Conservation (phyloP, 768 basidiomycete species). For the Tylopilus cervinicoccineus region DNA sequence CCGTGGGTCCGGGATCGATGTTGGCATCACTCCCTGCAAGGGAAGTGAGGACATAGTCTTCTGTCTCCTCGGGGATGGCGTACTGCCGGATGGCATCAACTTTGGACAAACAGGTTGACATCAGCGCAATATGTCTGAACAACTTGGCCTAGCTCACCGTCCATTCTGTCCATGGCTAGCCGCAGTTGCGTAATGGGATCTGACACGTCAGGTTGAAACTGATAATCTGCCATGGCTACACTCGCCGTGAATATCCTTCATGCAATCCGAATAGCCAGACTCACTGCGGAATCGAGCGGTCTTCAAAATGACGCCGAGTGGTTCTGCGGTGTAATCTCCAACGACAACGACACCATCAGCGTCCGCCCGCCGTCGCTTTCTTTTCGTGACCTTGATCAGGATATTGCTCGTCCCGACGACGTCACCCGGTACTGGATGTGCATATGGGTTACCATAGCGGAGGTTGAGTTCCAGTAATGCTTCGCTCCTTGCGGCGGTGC, state of each 20-base stretch:
- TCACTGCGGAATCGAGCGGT: constrained; percentile 88
- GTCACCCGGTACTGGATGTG: constrained; percentile 83
- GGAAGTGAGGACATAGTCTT: constrained; percentile 49
- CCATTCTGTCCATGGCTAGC: constrained; percentile 70
- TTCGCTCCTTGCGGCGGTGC: constrained; percentile 57
- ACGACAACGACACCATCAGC: constrained; percentile 35
- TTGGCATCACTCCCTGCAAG: constrained; percentile 34
- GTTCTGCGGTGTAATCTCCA: constrained; percentile 73
- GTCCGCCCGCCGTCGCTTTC: constrained; percentile 48
- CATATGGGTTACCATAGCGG: constrained; percentile 68
- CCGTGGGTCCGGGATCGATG: constrained; percentile 47
- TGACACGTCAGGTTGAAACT: constrained; percentile 70
- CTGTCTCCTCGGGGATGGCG: constrained; percentile 60
- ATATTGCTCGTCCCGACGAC: constrained; percentile 74
- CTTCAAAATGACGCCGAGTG: constrained; percentile 72
- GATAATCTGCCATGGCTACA: constrained; percentile 90
- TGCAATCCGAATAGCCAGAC: constrained; percentile 25
- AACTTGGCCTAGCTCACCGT: constrained; percentile 51
- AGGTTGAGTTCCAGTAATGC: constrained; percentile 73
- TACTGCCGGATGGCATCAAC: constrained; percentile 75
- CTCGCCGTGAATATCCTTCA: constrained; percentile 1
- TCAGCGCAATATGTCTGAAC: not conserved
- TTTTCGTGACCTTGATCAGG: constrained; percentile 78
- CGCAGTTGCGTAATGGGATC: constrained; percentile 73
- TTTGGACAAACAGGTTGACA: constrained; percentile 28